phyloP scores from a whole-genome alignment of 1,139 yeast species.

The Pichia sp. region DNA sequence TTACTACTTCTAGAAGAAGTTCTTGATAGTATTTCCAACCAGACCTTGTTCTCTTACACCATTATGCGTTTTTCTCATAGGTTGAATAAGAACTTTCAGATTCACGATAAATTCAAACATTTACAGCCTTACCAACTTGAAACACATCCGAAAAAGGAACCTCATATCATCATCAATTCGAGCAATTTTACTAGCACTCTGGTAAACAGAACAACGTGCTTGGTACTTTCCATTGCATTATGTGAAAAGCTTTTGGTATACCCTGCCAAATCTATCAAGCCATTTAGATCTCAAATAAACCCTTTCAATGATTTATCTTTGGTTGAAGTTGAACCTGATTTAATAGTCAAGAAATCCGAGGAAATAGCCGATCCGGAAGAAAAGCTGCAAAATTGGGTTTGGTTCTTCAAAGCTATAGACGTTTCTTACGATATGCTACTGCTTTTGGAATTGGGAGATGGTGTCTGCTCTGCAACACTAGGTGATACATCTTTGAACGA shows the following conservation, averaged over 20 bases:
- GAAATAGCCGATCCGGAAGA: conserved; percentile 6
- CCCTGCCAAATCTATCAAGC: conserved; percentile 25
- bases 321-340: conserved; percentile 16
- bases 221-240: conserved; percentile 29
- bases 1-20: conserved; percentile 33
- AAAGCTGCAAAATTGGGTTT: conserved; percentile 18
- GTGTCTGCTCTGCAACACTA: conserved; percentile 27
- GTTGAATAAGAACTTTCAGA: conserved; percentile 10
- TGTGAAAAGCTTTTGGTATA: conserved; percentile 31
- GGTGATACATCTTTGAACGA: conserved; percentile 13
- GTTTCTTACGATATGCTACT: conserved; percentile 19
- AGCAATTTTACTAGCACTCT: conserved; percentile 34
- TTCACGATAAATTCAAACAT: conserved; percentile 13
- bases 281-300: conserved; percentile 16
- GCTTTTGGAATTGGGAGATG: conserved; percentile 35
- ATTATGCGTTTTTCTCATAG: conserved; percentile 23
- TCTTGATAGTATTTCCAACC: conserved; percentile 33
- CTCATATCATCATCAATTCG: conserved; percentile 34
- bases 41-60: conserved; percentile 27
- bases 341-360: conserved; percentile 9
- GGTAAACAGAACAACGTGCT: conserved; percentile 29
- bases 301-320: conserved; percentile 23
- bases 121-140: conserved; percentile 16
- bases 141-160: conserved; percentile 16
- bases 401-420: conserved; percentile 18